Evolutionary conservation across 2,329 filamentous ascomycete species (phyloP), one percentile per base, ranked within the genome.

Genomic region (Elsinoe australis): DNA sequence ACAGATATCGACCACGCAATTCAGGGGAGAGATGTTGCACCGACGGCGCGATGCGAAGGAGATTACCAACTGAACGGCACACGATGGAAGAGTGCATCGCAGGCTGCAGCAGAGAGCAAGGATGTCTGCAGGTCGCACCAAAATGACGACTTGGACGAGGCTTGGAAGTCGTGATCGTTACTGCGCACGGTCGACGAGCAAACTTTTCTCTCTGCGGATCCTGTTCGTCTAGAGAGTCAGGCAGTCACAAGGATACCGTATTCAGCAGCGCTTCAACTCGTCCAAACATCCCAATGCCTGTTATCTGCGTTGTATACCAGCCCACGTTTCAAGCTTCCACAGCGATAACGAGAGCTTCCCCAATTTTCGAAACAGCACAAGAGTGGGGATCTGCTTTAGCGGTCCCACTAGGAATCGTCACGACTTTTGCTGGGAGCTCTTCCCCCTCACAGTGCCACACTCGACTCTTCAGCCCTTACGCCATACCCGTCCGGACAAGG

Each of bases 321-420:
- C n/a, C 33, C 33, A 6, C 33, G 18, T 39, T 12, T 39, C 15
- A 14, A 19, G 6, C 35, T 6, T 24, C n/a, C 35, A 26, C 12
- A 17, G 39, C 21, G 39, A 44, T 44, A 19, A 17, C 26, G 8
- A 32, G 17, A 44, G 24, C 24, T 44, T 44, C 39, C 39, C 39
- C 39, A 32, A 44, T 44, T 44, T 44, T 44, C 39, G 39, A 44
- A 44, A 44, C 39, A 44, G 24, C 7, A 18, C 26, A 44, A 22
- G 26, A 44, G 39, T 44, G 39, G 39, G 28, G 39, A 44, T 31
- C 24, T 31, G 39, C 39, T 24, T 19, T 44, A 44, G 39, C 39
- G 39, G 39, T 26, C 39, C 39, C 39, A 24, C 39, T 44, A 44
- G 39, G n/a, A 22, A 44, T 44, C 39, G 39, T 44, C 39, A 44